These are phyloP conservation scores for Cercospora brassicicola DNA, from an alignment of 2,329 filamentous ascomycete genomes.

Conservation along the genomic window DNA sequence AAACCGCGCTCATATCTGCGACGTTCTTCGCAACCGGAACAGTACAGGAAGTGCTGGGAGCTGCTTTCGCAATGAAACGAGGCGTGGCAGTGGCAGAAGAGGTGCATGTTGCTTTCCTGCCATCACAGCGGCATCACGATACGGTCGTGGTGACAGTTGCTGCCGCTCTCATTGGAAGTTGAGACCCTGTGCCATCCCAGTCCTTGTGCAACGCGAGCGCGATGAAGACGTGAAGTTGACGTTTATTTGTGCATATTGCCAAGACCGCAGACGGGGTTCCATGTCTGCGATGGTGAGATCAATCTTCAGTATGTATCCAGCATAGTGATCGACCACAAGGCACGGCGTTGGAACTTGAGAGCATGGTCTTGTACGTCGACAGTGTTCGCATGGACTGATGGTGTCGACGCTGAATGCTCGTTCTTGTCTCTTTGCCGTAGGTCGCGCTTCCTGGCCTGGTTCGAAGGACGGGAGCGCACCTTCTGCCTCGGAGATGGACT, in stretches of 20 bases:
- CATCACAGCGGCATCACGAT: background rate
- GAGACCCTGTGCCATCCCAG: background rate
- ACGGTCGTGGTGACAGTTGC: background rate
- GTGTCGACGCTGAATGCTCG: background rate
- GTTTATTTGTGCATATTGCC: background rate
- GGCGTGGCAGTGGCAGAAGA: background rate
- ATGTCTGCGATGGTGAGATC: no score
- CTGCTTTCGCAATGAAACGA: background rate
- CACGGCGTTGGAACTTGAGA: no score
- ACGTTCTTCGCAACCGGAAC: background rate
- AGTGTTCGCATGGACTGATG: background rate
- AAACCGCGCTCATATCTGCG: background rate
- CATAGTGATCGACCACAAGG: background rate
- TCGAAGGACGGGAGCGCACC: background rate
- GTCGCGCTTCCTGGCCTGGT: no score
- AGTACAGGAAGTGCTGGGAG: background rate
- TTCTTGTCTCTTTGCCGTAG: no score
- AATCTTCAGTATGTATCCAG: background rate
- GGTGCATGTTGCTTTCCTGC: background rate
- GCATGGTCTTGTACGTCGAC: background rate
- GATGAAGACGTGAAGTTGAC: slow-evolving; percentile 4
- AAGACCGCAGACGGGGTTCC: background rate
- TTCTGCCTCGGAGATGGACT: background rate
- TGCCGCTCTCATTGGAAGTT: background rate
- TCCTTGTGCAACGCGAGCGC: background rate